Evolutionary conservation across 129 eudicot species (phyloP).

Genomic region (Pulicaria dysenterica): DNA sequence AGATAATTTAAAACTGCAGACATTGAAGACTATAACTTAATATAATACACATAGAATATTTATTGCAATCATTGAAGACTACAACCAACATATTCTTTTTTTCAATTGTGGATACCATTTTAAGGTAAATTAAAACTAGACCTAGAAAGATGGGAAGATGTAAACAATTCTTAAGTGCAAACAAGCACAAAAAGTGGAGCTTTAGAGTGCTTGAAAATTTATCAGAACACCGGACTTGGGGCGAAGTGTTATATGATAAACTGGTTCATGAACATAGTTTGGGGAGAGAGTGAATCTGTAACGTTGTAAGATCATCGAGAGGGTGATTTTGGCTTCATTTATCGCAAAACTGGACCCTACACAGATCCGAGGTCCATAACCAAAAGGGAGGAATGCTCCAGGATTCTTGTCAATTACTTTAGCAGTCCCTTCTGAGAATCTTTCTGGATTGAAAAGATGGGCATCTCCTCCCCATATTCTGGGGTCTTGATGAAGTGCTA

Average conservation of each 20-base stretch:
- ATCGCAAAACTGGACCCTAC: slow-evolving; percentile 49
- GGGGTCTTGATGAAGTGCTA: slow-evolving; percentile 61
- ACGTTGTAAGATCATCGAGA: slow-evolving; percentile 56
- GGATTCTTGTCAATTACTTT: slow-evolving; percentile 56
- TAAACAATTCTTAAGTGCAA: no score
- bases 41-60: neutral
- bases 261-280: slow-evolving; percentile 50
- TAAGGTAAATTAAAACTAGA: neutral
- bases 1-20: neutral
- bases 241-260: slow-evolving; percentile 36
- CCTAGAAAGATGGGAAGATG: neutral
- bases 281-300: slow-evolving; percentile 47
- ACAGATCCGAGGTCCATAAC: slow-evolving; percentile 57
- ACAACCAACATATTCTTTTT: neutral
- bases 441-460: slow-evolving; percentile 60
- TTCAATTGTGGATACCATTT: neutral
- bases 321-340: slow-evolving; percentile 51
- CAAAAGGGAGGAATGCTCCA: slow-evolving; percentile 53
- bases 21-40: neutral
- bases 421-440: slow-evolving; percentile 57
- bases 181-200: neutral
- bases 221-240: slow-evolving; percentile 56
- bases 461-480: slow-evolving; percentile 66
- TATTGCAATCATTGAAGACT: neutral
- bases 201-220: slow-evolving; percentile 31